Conservation (phyloP, 345 rosid genomes). For the Aethionema arabicum region DNA sequence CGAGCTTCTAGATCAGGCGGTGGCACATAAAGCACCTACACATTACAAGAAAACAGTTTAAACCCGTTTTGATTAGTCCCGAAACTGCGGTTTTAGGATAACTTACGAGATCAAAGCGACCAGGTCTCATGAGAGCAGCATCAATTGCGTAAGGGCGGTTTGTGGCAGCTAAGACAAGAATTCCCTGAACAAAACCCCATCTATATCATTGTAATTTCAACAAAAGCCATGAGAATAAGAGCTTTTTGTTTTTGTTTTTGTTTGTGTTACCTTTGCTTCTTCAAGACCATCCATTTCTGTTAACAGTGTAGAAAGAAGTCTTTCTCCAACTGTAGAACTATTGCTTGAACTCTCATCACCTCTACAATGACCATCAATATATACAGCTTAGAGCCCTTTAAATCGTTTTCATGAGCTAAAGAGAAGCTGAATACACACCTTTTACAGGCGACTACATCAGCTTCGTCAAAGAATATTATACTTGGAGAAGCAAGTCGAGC, state of each 20-base stretch:
- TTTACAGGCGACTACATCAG: constrained; percentile 81
- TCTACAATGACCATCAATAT: constrained; percentile 39
- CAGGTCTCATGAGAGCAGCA: constrained; percentile 96
- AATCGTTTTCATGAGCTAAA: neutral
- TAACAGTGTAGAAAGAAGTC: constrained; percentile 83
- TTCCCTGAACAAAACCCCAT: constrained; percentile 50
- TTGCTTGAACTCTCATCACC: constrained; percentile 65
- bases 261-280: constrained; percentile 63
- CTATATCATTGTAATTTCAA: neutral
- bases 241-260: neutral
- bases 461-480: constrained; percentile 93
- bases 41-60: constrained; percentile 5
- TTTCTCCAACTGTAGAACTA: constrained; percentile 74
- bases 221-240: neutral
- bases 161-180: constrained; percentile 90
- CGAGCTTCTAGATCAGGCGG: constrained; percentile 81
- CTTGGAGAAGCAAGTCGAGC: constrained; percentile 95
- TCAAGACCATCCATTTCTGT: constrained; percentile 99
- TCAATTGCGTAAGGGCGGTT: constrained; percentile 90
- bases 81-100: neutral
- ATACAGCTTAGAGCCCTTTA: constrained; percentile 1
- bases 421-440: constrained; percentile 45
- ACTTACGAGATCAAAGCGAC: constrained; percentile 83
- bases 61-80: neutral
- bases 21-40: constrained; percentile 76